phyloP scores from a whole-genome alignment of 2,329 filamentous ascomycete genomes.

The Nothopassalora personata region DNA sequence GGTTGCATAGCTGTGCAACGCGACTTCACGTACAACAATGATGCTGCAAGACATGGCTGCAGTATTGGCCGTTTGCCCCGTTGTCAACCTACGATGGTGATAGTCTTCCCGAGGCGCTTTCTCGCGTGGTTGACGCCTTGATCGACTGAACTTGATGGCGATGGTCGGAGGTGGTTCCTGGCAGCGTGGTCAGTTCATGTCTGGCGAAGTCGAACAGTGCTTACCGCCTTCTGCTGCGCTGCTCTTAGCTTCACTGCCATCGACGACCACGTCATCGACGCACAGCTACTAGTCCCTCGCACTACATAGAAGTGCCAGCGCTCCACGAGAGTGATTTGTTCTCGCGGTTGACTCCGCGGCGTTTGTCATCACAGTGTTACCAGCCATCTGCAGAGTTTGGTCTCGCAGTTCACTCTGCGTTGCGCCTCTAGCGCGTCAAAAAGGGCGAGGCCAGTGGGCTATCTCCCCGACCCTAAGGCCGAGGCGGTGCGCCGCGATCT shows the following conservation, averaged over 20 bases:
- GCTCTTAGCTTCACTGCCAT: not conserved
- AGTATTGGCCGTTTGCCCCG: too few species aligned
- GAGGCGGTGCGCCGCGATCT: not conserved
- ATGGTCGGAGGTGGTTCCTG: not conserved
- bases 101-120: not conserved
- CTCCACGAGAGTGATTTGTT: not conserved
- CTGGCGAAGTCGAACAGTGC: not conserved
- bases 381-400: too few species aligned
- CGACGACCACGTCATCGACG: not conserved
- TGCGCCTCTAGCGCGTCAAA: not conserved
- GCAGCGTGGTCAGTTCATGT: not conserved
- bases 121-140: not conserved
- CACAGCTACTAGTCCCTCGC: not conserved
- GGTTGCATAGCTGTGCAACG: not conserved
- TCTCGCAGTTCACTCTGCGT: not conserved
- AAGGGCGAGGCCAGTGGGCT: not conserved
- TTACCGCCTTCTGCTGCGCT: not conserved
- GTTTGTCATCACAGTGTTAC: not conserved
- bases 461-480: not conserved
- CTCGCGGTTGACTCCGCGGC: not conserved
- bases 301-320: not conserved
- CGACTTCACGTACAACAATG: not conserved
- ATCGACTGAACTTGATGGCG: not conserved
- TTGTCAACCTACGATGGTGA: not conserved
- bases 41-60: too few species aligned